Evolutionary conservation across 2,329 filamentous ascomycete species (phyloP), one percentile per base, ranked within the genome.

Genomic region (Westerdykella ornata): DNA sequence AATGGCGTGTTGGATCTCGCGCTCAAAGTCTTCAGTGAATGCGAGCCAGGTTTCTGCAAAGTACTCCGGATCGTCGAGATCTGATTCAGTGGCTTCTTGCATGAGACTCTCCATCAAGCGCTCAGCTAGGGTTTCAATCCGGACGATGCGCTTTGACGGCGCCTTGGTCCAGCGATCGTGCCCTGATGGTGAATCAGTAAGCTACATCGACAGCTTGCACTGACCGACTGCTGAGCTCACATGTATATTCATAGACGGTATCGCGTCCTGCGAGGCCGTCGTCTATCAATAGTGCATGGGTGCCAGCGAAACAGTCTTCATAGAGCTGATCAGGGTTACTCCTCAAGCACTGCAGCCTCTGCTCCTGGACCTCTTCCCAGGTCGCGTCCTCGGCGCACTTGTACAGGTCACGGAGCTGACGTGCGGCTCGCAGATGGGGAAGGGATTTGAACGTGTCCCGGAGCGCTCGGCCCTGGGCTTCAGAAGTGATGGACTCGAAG

Each of bases 221-320:
- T 26, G 16, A 13, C 12, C 4, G 12, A 7, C 30, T 15, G 16
- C 3, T 29, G 5, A 13, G 16, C 30, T 33, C 14, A 33, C 80
- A 84, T 4, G 68, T 57, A 51, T 79, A 85, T 0, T 71, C 60
- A 50, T 84, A 75, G 1, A 78, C 74, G 15, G 76, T 64, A n/a
- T 60, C 69, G 6, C 75, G 72, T 2, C 69, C 68, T 12, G 71
- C 68, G 39, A 90, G 67, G 0, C 85, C 82, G 63, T 92, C 86
- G 51, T 92, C 87, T n/a, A 94, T 74, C 1, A 94, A 71, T 9
- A 90, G 71, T 1, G 77, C 78, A 59, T 89, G 80, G 19, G 86
- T 84, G 1, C 85, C 85, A 11, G 77, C 65, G 4, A 94, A 72
- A 52, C 85, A 92, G 47, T 71, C 72, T 34, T 68, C 71, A 9